Conservation (phyloP, 495 filamentous ascomycete species). For the Talaromyces wortmannii region DNA sequence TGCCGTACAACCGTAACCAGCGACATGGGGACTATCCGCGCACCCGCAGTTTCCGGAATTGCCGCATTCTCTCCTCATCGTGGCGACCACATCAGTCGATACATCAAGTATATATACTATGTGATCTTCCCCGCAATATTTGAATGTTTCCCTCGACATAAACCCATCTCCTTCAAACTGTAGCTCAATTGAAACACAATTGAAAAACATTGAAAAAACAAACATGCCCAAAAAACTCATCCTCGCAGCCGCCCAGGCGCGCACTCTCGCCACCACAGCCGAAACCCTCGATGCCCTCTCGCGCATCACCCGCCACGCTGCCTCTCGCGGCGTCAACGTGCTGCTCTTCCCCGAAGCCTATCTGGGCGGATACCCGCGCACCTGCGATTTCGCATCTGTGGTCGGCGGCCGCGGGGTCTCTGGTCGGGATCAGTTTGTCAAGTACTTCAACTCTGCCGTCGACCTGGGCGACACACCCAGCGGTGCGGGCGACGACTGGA, state of each 20-base stretch:
- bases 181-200: not conserved
- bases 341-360: conserved; percentile 92
- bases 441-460: conserved; percentile 70
- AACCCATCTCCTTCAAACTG: no score
- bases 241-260: conserved; percentile 72
- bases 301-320: conserved; percentile 37
- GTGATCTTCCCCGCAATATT: not conserved
- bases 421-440: conserved; percentile 78
- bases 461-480: conserved; percentile 82
- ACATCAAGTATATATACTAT: no score
- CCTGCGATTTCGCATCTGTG: conserved; percentile 66
- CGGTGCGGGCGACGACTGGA: conserved; percentile 69
- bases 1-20: no score
- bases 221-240: conserved; percentile 47
- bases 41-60: no score
- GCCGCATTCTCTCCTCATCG: no score
- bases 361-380: conserved; percentile 86
- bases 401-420: conserved; percentile 60
- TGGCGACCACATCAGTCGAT: no score
- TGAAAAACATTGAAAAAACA: not conserved
- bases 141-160: not conserved
- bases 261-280: conserved; percentile 55
- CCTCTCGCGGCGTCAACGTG: conserved; percentile 54
- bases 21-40: no score
- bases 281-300: conserved; percentile 62